Evolutionary conservation across 2,329 filamentous ascomycete genomes (phyloP).

Genomic region (Beauveria rudraprayagi): DNA sequence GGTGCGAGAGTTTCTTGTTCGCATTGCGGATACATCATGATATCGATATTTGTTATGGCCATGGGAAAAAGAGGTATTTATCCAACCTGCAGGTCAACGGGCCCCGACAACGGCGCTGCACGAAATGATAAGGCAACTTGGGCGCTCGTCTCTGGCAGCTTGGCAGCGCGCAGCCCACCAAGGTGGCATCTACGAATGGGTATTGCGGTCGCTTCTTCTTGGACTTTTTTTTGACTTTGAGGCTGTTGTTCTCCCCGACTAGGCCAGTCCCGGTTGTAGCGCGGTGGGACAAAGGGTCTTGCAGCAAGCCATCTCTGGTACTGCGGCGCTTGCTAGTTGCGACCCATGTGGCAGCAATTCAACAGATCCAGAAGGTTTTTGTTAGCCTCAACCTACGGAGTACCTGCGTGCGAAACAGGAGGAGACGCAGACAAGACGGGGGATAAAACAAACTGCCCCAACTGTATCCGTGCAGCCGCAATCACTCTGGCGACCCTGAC

Average conservation of each 20-base stretch:
- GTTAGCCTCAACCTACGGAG: slow-evolving; percentile 2
- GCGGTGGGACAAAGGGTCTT: not conserved
- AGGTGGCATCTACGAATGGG: not conserved
- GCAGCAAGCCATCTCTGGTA: not conserved
- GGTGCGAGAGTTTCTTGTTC: slow-evolving; percentile 2
- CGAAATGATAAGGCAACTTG: not conserved
- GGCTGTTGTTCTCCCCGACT: not conserved
- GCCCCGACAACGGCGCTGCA: not conserved
- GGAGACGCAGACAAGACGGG: not conserved
- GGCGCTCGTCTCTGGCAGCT: not conserved
- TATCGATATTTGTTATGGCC: not conserved
- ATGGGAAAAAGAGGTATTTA: not conserved
- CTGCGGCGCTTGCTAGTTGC: not conserved
- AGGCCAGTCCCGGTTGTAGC: not conserved
- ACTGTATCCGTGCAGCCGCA: slow-evolving; percentile 1
- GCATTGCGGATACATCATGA: not conserved
- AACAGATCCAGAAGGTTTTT: slow-evolving; percentile 9
- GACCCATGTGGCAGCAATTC: slow-evolving; percentile 1
- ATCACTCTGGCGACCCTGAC: slow-evolving; percentile 1
- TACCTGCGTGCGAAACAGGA: not conserved
- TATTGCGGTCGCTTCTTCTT: not conserved
- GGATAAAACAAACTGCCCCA: slow-evolving; percentile 3
- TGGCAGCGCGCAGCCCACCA: not conserved
- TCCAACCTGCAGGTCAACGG: not conserved
- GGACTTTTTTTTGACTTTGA: not conserved